Evolutionary conservation across 441 rosid genomes (phyloP), one percentile per base, ranked within the genome.

Genomic region (Euphorbia celastroides): DNA sequence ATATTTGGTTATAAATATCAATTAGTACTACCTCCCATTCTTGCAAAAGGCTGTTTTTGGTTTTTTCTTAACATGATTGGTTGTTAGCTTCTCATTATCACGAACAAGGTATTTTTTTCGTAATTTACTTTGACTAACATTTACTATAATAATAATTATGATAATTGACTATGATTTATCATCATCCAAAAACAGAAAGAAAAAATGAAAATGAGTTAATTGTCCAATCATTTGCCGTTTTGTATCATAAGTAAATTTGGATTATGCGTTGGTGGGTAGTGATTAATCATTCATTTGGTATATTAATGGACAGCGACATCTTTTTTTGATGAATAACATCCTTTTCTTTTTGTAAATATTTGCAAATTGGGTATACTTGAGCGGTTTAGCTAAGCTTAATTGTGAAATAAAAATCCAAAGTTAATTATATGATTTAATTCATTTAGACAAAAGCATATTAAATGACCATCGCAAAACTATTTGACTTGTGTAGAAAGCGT

Each of bases 141-240:
- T 3, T 34, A 34, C 4, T 34, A 34, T 34, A 34, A 34, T 34
- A 3, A 34, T 34, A 34, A 34, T 34, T 34, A 34, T 34, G 4
- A 34, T 34, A 34, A 34, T 34, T 34, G 38, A 34, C 38, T 4
- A 34, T 34, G 4, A 34, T 4, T 34, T 34, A 34, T 34, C 38
- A 34, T 34, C 5, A 34, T 34, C 5, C 9, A 9, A 34, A 34
- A 34, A 9, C 4, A 34, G 38, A 34, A 34, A 34, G 38, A 34
- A 34, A 34, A 34, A 34, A 34, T 3, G n/a, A 34, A 34, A 3
- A 9, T 3, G 38, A 34, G 38, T 34, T 34, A 34, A 34, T 34
- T 34, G 38, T 34, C 38, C 38, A 34, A 34, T 34, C 57, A 58
- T 71, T 64, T 25, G 69, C 69, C 74, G 65, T 58, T 58, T 48